Base-by-base conservation (phyloP, 495 filamentous ascomycete species). In the Xylaria venustula region DNA sequence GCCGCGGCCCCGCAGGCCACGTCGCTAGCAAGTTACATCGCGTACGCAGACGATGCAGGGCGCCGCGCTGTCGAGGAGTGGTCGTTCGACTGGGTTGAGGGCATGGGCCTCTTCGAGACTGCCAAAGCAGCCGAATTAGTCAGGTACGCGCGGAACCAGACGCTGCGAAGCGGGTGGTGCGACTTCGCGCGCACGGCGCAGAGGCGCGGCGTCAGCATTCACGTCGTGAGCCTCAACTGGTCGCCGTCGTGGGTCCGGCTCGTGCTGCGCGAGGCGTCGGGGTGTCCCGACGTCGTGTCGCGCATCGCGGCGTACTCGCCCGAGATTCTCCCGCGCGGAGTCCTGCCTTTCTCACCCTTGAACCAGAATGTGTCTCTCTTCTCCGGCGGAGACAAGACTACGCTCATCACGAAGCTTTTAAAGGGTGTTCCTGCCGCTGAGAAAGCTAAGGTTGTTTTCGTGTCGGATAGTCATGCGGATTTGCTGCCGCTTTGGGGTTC, bases 211-310 rank as follows among this genome's bases (percentile, higher is more conserved):
- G 37, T 32, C 3, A 36, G 25, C 11, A 55, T 55, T n/a, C 15
- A 55, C 7, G 52, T 55, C 40, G 40, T 55, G 2, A 55, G 52
- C 17, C 52, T 55, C 52, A 55, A 55, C 52, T 55, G 52, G 52
- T 55, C 52, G 17, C 52, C 52, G 52, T 55, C 52, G 40, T 55
- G 52, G 52, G 26, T 45, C 40, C 40, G 52, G 52, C 40, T 55
- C 20, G 52, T 55, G 11, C 52, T 55, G 25, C 52, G 26, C 15
- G 52, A 55, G 40, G 36, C 52, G 2, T 44, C 52, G 12, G 23
- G 20, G 12, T 55, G 52, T 15, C 52, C 52, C 25, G 40, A 55
- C 2, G 40, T 55, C 14, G 40, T 34, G 15, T 2, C 25, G 12
- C 52, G n/a, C 40, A 45, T 55, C 40, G 26, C 36, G 6, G 32